These are phyloP conservation scores for Paxillus involutus DNA, from an alignment of 768 basidiomycete genomes.

Conservation along the genomic window DNA sequence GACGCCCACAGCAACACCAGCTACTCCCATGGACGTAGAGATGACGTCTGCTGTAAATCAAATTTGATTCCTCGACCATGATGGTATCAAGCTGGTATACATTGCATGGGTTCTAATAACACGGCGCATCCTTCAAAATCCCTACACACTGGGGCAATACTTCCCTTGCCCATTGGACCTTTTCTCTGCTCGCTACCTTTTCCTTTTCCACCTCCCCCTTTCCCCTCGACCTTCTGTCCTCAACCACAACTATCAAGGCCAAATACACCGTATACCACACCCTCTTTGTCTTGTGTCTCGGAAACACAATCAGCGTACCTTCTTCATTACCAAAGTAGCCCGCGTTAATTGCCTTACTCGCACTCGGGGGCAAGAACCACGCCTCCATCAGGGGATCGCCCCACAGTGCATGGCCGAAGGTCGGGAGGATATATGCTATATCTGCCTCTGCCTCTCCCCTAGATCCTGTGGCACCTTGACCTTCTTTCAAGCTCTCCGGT, in stretches of 20 bases:
- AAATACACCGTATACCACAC: conserved; percentile 75
- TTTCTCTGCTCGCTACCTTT: conserved; percentile 21
- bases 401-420: conserved; percentile 59
- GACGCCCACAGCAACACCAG: conserved; percentile 20
- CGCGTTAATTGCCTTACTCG: conserved; percentile 52
- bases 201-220: conserved; percentile 15
- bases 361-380: conserved; percentile 52
- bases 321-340: conserved; percentile 53
- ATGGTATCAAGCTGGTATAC: not conserved
- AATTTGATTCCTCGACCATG: not conserved
- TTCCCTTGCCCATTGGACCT: conserved; percentile 39
- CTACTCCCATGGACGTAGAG: conserved; percentile 18
- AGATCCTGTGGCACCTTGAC: conserved; percentile 4
- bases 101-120: conserved; percentile 19
- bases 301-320: conserved; percentile 51
- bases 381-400: conserved; percentile 76
- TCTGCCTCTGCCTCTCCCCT: conserved; percentile 22
- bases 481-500: not conserved
- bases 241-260: conserved; percentile 51
- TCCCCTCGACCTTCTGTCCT: conserved; percentile 29
- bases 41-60: conserved; percentile 14
- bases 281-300: conserved; percentile 72
- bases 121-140: conserved; percentile 43
- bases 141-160: conserved; percentile 40
- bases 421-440: conserved; percentile 38